phyloP scores from a whole-genome alignment of 176 grass and related monocot genomes.

The Bolboschoenus planiculmis region DNA sequence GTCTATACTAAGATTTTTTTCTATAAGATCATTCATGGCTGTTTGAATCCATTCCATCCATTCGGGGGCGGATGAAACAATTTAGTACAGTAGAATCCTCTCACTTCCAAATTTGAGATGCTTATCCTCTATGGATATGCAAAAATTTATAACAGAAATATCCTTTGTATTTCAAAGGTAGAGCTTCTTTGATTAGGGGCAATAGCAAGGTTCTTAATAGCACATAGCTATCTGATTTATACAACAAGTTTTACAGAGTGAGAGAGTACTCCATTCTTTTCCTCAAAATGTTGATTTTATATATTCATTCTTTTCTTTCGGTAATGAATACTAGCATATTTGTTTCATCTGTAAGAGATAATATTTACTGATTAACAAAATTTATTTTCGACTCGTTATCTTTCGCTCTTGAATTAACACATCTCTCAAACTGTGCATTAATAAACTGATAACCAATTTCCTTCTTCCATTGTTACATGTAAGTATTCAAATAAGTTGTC shows the following conservation, averaged over 20 bases:
- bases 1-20: background rate
- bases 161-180: no score
- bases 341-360: background rate
- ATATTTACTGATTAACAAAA: background rate
- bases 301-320: no score
- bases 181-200: no score
- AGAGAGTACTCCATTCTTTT: background rate
- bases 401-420: background rate
- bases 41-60: background rate
- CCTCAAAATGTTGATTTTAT: no score
- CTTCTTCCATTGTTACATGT: background rate
- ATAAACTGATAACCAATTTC: background rate
- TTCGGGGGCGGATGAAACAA: background rate
- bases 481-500: background rate
- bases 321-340: background rate
- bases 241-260: background rate
- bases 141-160: background rate
- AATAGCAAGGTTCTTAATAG: no score
- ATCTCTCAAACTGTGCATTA: background rate
- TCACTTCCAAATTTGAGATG: background rate
- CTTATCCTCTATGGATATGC: background rate
- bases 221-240: background rate
- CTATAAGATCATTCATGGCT: background rate
- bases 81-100: background rate
- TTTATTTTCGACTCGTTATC: background rate